Base-by-base conservation (phyloP, 2,329 filamentous ascomycete genomes). In the Colletotrichum theobromicola region DNA sequence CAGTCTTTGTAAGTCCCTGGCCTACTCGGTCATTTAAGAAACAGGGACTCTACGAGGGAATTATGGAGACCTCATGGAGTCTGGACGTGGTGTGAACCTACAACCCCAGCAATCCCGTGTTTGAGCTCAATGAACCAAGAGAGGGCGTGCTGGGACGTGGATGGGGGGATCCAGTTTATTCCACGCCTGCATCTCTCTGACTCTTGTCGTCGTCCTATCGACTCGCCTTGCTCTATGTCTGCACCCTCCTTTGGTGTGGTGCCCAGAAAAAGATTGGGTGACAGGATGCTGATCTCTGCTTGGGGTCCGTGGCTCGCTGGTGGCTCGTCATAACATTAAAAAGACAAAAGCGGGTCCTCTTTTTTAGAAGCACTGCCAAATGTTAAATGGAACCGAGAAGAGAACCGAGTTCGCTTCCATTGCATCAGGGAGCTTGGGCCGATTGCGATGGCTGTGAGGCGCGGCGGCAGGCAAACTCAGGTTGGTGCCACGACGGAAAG, bases 251-350 rank as follows among this genome's bases (percentile, higher is more conserved):
- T 50, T 57, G 72, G 68, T 57, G 65, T 62, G 72, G 62, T 63
- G 69, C 63, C 72, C 62, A 75, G 72, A 63, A 67, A 72, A 67
- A 28, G n/a, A 72, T 34, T 64, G 68, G 72, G 57, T 53, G 50
- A 60, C 21, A 42, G 57, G 46, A 32, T 46, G 68, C 57, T 63
- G 72, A 75, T 75, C 72, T 53, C 9, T 70, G 26, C 57, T 35
- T 50, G 61, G 67, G 61, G 60, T 21, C 55, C 70, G 30, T 72
- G 62, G 69, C 53, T 57, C 30, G n/a, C 16, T 58, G 28, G 32
- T 65, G n/a, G 50, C 37, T 42, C 70, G 55, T 72, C 64, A 60
- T 35, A 32, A 63, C 69, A 75, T 72, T 67, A 24, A 67, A 62
- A 32, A 55, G 35, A 30, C 63, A 62, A 13, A 57, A 58, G 58